Base-by-base conservation (phyloP, 2,329 filamentous ascomycete species). In the Xylariaceae sp. region DNA sequence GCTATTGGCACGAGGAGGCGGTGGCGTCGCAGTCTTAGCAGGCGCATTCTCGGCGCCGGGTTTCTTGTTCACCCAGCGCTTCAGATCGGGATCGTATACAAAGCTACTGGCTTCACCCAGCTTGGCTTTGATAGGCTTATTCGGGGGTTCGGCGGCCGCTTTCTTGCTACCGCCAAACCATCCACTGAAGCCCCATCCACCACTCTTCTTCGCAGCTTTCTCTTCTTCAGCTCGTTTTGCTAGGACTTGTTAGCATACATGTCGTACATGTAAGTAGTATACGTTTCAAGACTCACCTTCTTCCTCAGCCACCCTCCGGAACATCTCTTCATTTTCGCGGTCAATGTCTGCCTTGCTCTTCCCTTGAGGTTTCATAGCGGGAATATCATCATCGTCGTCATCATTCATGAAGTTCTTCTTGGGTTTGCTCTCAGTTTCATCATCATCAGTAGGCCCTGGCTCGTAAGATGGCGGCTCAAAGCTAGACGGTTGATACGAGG, bases 31-130 rank as follows among this genome's bases (percentile, higher is more conserved):
- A 51, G 82, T 78, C 64, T 85, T 82, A 2, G 82, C 77, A 30
- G 81, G 77, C 7, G 77, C 76, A 49, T 82, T 83, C 57, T 88
- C 87, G 6, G 84, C 82, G 10, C 87, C 87, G 9, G 85, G 85
- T 72, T 96, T 97, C 79, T 97, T 97, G 78, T 99, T 97, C 72
- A 99, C 82, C 95, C 95, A 99, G 72, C 94, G 92, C 78, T 96
- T 95, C 55, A 96, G 82, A n/a, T 97, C 90, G 2, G 92, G 89
- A 71, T 99, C 94, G 70, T 94, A 99, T 66, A 93, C 88, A 74
- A 99, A 97, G 51, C 87, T 91, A 73, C 86, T 96, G 70, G 94
- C 86, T 74, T 99, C 95, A 62, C 93, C 95, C 7, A 99, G 83
- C 70, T 99, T 99, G 63, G 95, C 94, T 67, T 85, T 86, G 73